Evolutionary conservation across 306 rosid species (phyloP).

Genomic region (Oxytropis ochrocephala): DNA sequence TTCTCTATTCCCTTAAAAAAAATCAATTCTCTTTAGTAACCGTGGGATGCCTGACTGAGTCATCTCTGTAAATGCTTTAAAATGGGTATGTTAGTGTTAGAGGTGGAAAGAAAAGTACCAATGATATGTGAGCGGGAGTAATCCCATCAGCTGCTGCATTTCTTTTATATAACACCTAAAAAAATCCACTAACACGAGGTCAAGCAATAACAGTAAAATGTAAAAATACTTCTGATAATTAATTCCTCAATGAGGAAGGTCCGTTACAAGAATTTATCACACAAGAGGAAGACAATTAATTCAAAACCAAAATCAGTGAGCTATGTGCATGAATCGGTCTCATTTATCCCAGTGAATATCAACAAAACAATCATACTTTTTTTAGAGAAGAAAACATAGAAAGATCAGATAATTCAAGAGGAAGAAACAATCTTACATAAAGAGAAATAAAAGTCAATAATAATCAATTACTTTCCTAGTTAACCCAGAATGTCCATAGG

Average conservation of each 20-base stretch:
- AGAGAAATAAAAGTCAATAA: no score
- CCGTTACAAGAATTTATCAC: background rate
- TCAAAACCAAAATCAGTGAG: no score
- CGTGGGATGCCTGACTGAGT: background rate
- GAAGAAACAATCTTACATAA: no score
- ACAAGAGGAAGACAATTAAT: no score
- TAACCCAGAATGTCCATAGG: no score
- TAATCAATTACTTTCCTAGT: no score
- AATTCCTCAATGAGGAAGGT: background rate
- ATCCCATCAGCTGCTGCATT: slow-evolving; percentile 37
- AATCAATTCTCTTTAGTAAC: background rate
- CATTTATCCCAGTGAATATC: no score
- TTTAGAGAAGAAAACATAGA: no score
- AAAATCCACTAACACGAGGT: background rate
- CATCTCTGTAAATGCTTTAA: background rate
- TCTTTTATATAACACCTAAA: slow-evolving; percentile 56
- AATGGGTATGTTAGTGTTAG: background rate
- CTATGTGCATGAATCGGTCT: no score
- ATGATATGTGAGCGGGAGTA: slow-evolving; percentile 49
- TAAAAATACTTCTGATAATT: background rate
- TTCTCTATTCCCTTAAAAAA: background rate
- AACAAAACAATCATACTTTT: no score
- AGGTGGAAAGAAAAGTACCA: slow-evolving; percentile 36
- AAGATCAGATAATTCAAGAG: no score
- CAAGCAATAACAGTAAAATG: background rate